Evolutionary conservation across 768 basidiomycete genomes (phyloP).

Genomic region (Ephemerocybe angulata): DNA sequence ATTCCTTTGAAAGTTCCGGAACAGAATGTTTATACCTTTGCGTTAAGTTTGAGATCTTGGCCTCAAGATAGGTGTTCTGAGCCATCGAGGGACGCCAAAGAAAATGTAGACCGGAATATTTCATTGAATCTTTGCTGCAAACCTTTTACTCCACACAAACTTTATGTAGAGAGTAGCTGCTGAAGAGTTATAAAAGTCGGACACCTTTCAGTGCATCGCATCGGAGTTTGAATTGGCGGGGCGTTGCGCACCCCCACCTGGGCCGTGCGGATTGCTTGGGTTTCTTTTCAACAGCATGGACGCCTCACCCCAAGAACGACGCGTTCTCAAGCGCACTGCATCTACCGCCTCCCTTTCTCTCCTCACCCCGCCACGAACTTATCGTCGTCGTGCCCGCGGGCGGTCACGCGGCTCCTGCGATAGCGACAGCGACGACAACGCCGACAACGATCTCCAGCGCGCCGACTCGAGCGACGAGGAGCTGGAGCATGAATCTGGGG

Average conservation of each 20-base stretch:
- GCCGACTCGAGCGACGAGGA: slow-evolving; percentile 36
- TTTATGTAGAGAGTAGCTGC: no score
- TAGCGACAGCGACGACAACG: slow-evolving; percentile 42
- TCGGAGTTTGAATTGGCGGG: slow-evolving; percentile 5
- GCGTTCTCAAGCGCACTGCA: slow-evolving; percentile 57
- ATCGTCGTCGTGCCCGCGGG: slow-evolving; percentile 44
- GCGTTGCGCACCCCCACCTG: neutral
- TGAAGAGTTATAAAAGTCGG: no score
- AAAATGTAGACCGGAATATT: no score
- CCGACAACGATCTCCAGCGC: slow-evolving; percentile 8
- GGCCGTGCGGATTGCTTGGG: neutral
- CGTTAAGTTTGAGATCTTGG: no score
- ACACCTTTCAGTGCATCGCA: no score
- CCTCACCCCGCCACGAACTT: slow-evolving; percentile 64
- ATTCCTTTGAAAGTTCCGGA: no score
- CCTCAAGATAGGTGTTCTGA: no score
- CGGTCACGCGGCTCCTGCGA: slow-evolving; percentile 41
- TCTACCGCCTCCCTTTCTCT: slow-evolving; percentile 61
- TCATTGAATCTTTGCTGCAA: no score
- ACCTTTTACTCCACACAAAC: no score
- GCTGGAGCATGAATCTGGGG: slow-evolving; percentile 14
- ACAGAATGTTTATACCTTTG: no score
- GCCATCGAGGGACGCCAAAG: no score
- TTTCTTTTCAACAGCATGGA: slow-evolving; percentile 1
- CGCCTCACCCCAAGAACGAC: slow-evolving; percentile 23